Evolutionary conservation across 768 basidiomycete genomes (phyloP).

Genomic region (Baorangia bicolor): DNA sequence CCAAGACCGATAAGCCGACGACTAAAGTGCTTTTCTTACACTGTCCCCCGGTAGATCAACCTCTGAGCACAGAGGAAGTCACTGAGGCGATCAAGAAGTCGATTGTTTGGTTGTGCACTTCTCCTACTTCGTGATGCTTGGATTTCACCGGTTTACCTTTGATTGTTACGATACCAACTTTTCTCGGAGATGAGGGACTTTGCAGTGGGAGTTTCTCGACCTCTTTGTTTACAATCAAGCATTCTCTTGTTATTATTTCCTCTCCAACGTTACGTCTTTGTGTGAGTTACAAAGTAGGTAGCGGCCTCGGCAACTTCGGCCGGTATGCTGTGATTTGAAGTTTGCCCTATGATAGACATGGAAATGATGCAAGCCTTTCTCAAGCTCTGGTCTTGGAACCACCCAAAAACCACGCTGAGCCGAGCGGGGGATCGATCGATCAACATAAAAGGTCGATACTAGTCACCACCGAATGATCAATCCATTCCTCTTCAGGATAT

Average conservation of each 20-base stretch:
- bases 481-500: neutral
- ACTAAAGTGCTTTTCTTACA: slow-evolving; percentile 65
- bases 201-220: slow-evolving; percentile 17
- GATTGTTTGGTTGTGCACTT: slow-evolving; percentile 54
- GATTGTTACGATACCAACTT: slow-evolving; percentile 17
- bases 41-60: slow-evolving; percentile 66
- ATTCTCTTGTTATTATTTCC: slow-evolving; percentile 6
- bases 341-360: neutral
- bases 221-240: neutral
- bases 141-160: neutral
- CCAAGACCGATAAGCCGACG: slow-evolving; percentile 32
- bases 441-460: slow-evolving; percentile 18
- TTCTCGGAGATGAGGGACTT: slow-evolving; percentile 19
- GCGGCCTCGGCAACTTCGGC: slow-evolving; percentile 17
- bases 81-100: slow-evolving; percentile 63
- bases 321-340: neutral
- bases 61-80: slow-evolving; percentile 62
- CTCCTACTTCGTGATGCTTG: slow-evolving; percentile 16
- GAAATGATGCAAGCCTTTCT: slow-evolving; percentile 11
- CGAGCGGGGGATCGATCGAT: neutral
- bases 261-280: neutral
- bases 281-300: neutral
- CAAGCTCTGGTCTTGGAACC: slow-evolving; percentile 2
- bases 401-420: neutral
- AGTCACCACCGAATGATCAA: neutral